These are phyloP conservation scores for Cercospora sp. DNA, from an alignment of 2,329 filamentous ascomycete species.

Conservation along the genomic window DNA sequence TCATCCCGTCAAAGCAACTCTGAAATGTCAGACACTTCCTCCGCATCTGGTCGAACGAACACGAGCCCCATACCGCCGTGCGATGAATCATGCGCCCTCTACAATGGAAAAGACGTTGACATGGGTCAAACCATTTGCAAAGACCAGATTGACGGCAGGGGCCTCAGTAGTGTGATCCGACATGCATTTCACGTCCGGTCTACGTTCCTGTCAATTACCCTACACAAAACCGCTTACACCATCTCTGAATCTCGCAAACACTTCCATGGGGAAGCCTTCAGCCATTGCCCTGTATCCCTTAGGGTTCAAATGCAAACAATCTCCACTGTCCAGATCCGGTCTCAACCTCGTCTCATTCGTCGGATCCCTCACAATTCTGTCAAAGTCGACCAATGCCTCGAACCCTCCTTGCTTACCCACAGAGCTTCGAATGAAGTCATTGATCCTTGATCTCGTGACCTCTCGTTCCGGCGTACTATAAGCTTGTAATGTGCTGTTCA, in stretches of 20 bases:
- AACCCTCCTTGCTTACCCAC: conserved; percentile 48
- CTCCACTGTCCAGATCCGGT: conserved; percentile 58
- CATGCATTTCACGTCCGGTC: background rate
- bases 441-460: conserved; percentile 57
- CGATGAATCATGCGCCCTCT: background rate
- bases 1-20: background rate
- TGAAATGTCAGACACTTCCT: background rate
- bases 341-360: conserved; percentile 52
- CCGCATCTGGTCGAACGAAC: background rate
- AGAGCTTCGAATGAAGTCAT: conserved; percentile 60
- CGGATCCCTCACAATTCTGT: conserved; percentile 56
- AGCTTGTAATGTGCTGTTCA: conserved; percentile 47
- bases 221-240: conserved; percentile 29
- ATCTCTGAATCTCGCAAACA: conserved; percentile 47
- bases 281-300: conserved; percentile 62
- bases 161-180: background rate
- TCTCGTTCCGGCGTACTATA: conserved; percentile 60
- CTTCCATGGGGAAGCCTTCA: conserved; percentile 56
- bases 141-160: background rate
- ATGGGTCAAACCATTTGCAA: background rate
- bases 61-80: background rate
- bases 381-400: conserved; percentile 64
- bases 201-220: background rate
- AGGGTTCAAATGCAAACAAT: conserved; percentile 65
- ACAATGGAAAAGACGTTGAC: background rate